These are phyloP conservation scores for Arachnopeziza araneosa DNA, from an alignment of 2,329 filamentous ascomycete genomes.

Conservation along the genomic window DNA sequence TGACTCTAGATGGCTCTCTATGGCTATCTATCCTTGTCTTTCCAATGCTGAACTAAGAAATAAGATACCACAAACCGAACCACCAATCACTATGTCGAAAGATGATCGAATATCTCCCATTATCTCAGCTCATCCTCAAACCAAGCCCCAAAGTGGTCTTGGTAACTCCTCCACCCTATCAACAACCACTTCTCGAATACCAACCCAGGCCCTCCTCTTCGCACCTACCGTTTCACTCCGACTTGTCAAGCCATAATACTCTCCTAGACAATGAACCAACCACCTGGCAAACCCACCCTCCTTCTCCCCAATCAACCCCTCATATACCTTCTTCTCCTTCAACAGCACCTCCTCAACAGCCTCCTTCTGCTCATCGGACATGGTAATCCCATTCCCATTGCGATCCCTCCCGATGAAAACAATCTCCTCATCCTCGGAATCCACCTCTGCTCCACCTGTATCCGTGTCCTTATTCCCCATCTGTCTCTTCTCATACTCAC, in stretches of 20 bases:
- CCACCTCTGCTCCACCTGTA: conserved; percentile 34
- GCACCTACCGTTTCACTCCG: conserved; percentile 57
- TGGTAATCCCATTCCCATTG: conserved; percentile 49
- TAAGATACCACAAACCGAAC: no score
- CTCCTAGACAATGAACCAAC: conserved; percentile 40
- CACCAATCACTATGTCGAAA: no score
- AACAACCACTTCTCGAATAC: conserved; percentile 43
- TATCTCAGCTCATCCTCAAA: neutral
- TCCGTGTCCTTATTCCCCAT: conserved; percentile 33
- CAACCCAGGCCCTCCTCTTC: conserved; percentile 77
- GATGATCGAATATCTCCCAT: no score
- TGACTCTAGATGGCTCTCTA: no score
- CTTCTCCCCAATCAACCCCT: conserved; percentile 69
- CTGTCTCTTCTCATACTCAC: conserved; percentile 48
- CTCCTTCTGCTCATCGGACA: conserved; percentile 45
- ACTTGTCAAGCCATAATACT: conserved; percentile 7
- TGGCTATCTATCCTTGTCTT: no score
- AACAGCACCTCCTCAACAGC: conserved; percentile 46
- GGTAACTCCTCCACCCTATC: neutral
- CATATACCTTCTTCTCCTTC: conserved; percentile 71
- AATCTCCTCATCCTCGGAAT: conserved; percentile 74
- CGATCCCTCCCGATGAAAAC: conserved; percentile 65
- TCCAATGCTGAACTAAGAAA: no score
- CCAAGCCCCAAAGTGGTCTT: neutral
- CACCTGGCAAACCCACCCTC: conserved; percentile 68